Evolutionary conservation across 768 basidiomycete species (phyloP), one percentile per base, ranked within the genome.

Genomic region (Russula sp.): DNA sequence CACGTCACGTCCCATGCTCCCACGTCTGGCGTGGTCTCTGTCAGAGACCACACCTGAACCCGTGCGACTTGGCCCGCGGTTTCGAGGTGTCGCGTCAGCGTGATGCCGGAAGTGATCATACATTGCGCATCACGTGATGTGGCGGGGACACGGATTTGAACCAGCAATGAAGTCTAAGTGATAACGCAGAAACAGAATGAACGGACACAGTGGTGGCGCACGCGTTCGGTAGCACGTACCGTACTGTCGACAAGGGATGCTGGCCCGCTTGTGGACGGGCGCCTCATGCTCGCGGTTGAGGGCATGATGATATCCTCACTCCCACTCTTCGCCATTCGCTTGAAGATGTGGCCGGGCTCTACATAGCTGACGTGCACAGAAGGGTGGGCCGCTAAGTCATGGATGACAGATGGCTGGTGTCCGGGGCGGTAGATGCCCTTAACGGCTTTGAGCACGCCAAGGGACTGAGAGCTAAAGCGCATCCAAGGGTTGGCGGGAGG

Each of bases 131-230:
- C 57, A 54, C 47, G 47, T 55, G 57, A 6, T 7, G 52, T 50
- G 32, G 59, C 53, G 5, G 63, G 63, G 7, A 64, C 42, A 53
- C 47, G 63, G 53, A 64, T 13, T 49, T 59, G 63, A 39, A 64
- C 53, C 3, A 64, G 58, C 10, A 63, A 18, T 4, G 62, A 63
- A 32, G 39, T 37, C 62, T 63, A 18, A 14, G 16, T 11, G 37
- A 34, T 3, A 18, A 42, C 18, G n/a, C 40, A 50, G 48, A 55
- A 49, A n/a, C 20, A 34, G 45, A 2, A 3, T 40, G 16, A 20
- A 57, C 6, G 22, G 50, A 20, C 34, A 47, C 49, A 13, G 40
- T 35, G 18, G 49, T 11, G 31, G 11, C n/a, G 20, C 34, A 7
- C n/a, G 8, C 9, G 5, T 37, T 35, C 16, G 42, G 1, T 22